Percentiles rank a stretch among this genome's conserved stretches.
Evolutionary conservation across 371 early-diverging fungal species (phyloP).

Genomic region (Actinomortierella wolfii): DNA sequence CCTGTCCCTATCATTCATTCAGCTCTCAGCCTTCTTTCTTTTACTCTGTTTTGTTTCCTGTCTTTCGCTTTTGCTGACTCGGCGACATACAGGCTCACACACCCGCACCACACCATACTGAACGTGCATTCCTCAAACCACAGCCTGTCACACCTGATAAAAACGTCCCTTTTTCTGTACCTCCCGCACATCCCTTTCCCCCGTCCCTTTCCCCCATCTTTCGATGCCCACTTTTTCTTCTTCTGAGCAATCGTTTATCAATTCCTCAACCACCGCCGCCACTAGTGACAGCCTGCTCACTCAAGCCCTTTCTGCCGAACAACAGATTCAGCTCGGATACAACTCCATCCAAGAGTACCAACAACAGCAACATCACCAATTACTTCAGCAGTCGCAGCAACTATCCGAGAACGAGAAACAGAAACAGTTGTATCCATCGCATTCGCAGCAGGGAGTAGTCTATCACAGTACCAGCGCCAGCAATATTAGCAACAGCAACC

Average conservation of each 20-base stretch:
- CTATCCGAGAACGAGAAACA: conserved; percentile 8
- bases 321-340: conserved; percentile 10
- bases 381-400: conserved; percentile 16
- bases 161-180: neutral
- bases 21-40: neutral
- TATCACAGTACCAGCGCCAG: too few relatives aligned
- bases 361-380: conserved; percentile 10
- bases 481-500: neutral
- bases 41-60: neutral
- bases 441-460: too few relatives aligned
- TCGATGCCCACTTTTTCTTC: conserved; percentile 3
- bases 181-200: conserved; percentile 4
- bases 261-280: conserved; percentile 9
- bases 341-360: conserved; percentile 7
- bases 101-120: conserved; percentile 1
- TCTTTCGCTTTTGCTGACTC: neutral
- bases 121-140: neutral
- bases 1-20: neutral
- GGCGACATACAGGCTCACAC: neutral
- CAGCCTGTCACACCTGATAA: neutral
- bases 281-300: conserved; percentile 29
- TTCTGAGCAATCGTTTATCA: neutral
- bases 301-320: conserved; percentile 26
- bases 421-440: conserved; percentile 6
- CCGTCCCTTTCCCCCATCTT: conserved; percentile 14